These are phyloP conservation scores for Monosporascus sp. DNA, from an alignment of 2,329 filamentous ascomycete genomes.

Conservation along the genomic window DNA sequence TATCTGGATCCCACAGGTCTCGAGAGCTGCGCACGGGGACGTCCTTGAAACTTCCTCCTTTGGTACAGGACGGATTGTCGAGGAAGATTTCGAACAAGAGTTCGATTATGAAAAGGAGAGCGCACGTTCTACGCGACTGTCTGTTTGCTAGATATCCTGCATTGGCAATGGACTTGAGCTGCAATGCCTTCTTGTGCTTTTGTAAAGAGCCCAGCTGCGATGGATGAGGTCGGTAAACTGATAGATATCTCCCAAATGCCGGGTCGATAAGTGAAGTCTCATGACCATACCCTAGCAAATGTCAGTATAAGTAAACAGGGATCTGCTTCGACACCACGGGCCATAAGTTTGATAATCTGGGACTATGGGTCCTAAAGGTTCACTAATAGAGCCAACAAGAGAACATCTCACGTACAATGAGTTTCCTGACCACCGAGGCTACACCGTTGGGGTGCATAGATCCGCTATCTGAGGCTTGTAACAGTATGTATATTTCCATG, in stretches of 20 bases:
- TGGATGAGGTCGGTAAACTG: no score
- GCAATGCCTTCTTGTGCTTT: slow-evolving; percentile 3
- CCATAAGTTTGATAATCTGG: no score
- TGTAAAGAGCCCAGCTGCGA: no score
- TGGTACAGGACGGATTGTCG: background rate
- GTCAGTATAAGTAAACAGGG: background rate
- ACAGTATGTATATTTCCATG: slow-evolving; percentile 13
- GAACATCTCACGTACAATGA: background rate
- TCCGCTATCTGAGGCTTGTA: slow-evolving; percentile 16
- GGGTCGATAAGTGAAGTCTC: no score
- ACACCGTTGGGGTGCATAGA: slow-evolving; percentile 8
- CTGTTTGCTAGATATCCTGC: slow-evolving; percentile 2
- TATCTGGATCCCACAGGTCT: slow-evolving; percentile 17
- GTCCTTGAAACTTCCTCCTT: slow-evolving; percentile 3
- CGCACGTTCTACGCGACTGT: background rate
- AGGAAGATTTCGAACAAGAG: slow-evolving; percentile 12
- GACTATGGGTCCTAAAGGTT: no score
- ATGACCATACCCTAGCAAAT: no score
- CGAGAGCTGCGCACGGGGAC: slow-evolving; percentile 12
- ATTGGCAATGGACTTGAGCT: background rate
- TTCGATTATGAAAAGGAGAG: slow-evolving; percentile 12
- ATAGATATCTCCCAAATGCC: no score
- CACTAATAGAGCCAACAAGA: slow-evolving; percentile 1
- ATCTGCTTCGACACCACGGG: background rate
- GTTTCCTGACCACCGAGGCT: slow-evolving; percentile 2